Evolutionary conservation across 2,329 filamentous ascomycete species (phyloP).

Genomic region (Pyricularia grisea): DNA sequence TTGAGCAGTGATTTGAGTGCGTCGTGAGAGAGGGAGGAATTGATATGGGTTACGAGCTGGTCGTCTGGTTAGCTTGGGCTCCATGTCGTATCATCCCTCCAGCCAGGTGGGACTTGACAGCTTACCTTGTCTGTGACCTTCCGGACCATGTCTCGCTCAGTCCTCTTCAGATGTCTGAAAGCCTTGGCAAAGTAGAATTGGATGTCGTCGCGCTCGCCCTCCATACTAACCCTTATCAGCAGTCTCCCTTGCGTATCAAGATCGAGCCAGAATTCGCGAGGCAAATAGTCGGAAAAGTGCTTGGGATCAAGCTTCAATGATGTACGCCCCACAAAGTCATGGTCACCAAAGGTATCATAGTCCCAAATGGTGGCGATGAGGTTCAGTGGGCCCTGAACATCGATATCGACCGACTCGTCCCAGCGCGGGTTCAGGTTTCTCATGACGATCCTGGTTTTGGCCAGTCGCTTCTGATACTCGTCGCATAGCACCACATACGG

Average conservation of each 20-base stretch:
- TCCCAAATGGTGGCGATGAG: conserved; percentile 98
- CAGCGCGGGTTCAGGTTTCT: conserved; percentile 86
- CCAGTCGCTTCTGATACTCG: conserved; percentile 92
- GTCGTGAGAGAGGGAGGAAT: conserved; percentile 74
- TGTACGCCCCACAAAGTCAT: conserved; percentile 95
- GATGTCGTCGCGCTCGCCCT: conserved; percentile 95
- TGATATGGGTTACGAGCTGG: conserved; percentile 87
- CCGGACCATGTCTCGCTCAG: conserved; percentile 94
- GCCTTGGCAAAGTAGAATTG: conserved; percentile 98
- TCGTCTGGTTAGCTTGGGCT: conserved; percentile 9
- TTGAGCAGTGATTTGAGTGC: conserved; percentile 68
- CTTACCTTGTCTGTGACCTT: conserved; percentile 96
- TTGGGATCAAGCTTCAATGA: conserved; percentile 96
- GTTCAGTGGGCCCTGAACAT: conserved; percentile 82
- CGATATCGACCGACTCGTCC: conserved; percentile 96
- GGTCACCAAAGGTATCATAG: conserved; percentile 92
- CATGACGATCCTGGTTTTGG: conserved; percentile 89
- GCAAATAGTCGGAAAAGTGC: conserved; percentile 92
- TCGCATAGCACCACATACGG: conserved; percentile 96
- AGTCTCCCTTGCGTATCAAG: conserved; percentile 90
- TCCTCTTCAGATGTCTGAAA: conserved; percentile 88
- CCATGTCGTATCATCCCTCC: conserved; percentile 6
- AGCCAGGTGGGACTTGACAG: background rate
- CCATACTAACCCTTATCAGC: conserved; percentile 90
- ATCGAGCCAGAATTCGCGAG: conserved; percentile 95